phyloP scores from a whole-genome alignment of 352 stramenopile species.

The Thalassiosira delicatula region DNA sequence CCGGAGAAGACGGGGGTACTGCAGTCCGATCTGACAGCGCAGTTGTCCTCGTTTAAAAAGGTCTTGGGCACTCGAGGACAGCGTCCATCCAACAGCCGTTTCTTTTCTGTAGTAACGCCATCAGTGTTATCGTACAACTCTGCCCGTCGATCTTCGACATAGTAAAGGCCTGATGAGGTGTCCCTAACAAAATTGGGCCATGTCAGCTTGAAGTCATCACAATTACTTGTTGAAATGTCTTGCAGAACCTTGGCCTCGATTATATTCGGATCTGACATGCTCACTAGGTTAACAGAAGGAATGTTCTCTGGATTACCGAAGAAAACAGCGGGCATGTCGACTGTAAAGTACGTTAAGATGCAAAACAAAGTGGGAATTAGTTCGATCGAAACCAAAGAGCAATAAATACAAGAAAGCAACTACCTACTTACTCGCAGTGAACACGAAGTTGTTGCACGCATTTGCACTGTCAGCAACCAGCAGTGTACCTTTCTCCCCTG shows the following conservation, averaged over 20 bases:
- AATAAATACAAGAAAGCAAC: neutral
- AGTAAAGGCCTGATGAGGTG: constrained; percentile 37
- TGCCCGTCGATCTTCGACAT: constrained; percentile 58
- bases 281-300: constrained; percentile 36
- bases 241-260: constrained; percentile 47
- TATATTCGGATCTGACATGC: constrained; percentile 38
- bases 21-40: constrained; percentile 43
- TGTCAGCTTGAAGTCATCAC: constrained; percentile 37
- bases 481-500: constrained; percentile 35
- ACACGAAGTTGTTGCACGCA: constrained; percentile 28
- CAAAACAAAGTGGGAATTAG: neutral
- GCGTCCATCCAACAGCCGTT: constrained; percentile 25
- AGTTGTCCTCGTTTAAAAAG: constrained; percentile 61
- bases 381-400: no score
- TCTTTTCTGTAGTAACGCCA: constrained; percentile 27
- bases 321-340: constrained; percentile 47
- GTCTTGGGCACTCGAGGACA: constrained; percentile 47
- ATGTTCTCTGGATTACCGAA: constrained; percentile 33
- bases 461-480: constrained; percentile 31
- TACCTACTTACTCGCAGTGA: neutral
- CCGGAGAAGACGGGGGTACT: constrained; percentile 34
- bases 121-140: constrained; percentile 47
- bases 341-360: constrained; percentile 11
- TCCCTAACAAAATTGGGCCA: constrained; percentile 60
- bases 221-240: constrained; percentile 23